phyloP scores from a whole-genome alignment of 2,329 filamentous ascomycete species.

The Xylaria sp. region DNA sequence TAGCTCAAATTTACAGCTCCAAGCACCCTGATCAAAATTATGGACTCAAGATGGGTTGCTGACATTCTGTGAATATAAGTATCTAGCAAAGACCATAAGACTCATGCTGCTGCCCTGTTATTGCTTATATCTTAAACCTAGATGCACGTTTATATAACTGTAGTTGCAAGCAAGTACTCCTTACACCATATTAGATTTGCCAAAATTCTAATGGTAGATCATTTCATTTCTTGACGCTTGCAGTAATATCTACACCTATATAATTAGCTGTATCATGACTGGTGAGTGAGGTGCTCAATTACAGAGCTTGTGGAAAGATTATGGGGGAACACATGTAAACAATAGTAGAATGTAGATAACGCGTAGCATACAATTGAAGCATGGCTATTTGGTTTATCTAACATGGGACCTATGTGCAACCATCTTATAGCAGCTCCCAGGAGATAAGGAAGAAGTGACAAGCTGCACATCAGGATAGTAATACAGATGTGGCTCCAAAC shows the following conservation, averaged over 20 bases:
- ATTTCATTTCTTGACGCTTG: neutral
- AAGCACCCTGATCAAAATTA: neutral
- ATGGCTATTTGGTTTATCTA: neutral
- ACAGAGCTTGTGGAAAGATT: too few relatives aligned
- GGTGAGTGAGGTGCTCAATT: neutral
- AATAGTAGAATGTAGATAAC: neutral
- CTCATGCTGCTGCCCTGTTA: neutral
- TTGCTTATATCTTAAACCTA: neutral
- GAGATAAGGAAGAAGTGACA: neutral
- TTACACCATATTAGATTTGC: neutral
- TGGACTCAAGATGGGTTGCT: neutral
- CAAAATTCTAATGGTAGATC: neutral
- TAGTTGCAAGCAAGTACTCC: neutral
- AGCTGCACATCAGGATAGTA: neutral
- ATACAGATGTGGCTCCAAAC: neutral
- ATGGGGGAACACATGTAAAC: neutral
- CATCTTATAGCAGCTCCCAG: neutral
- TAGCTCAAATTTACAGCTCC: neutral
- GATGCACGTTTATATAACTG: neutral
- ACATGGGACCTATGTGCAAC: neutral
- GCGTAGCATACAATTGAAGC: neutral
- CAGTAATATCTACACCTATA: neutral
- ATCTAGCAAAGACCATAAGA: neutral
- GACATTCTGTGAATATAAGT: neutral
- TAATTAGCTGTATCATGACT: neutral